These are phyloP conservation scores for Heterobasidion annosum DNA, from an alignment of 1,284 basidiomycete genomes.

Conservation along the genomic window DNA sequence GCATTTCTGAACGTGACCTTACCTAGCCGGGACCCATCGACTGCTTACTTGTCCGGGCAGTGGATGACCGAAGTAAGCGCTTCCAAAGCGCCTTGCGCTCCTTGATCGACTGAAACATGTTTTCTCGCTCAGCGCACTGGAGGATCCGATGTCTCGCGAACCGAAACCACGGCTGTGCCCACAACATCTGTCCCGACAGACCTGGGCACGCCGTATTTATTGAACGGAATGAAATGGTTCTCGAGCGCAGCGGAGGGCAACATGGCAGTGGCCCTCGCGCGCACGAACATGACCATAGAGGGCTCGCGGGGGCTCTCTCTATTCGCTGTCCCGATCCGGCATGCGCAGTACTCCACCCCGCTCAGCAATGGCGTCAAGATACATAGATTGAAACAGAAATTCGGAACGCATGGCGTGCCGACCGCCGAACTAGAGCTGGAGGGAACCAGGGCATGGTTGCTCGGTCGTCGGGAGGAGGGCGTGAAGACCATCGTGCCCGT, in stretches of 20 bases:
- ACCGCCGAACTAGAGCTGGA: conserved; percentile 71
- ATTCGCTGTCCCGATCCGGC: conserved; percentile 59
- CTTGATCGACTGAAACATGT: not conserved
- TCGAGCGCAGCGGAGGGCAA: conserved; percentile 76
- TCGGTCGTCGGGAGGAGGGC: conserved; percentile 57
- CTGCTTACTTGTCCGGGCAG: conserved; percentile 69
- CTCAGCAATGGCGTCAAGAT: conserved; percentile 76
- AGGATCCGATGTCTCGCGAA: conserved; percentile 70
- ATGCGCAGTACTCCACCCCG: conserved; percentile 38
- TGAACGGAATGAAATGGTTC: conserved; percentile 80
- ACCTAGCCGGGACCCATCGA: conserved; percentile 47
- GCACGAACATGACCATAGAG: conserved; percentile 42
- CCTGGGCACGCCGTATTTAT: conserved; percentile 40
- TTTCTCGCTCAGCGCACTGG: conserved; percentile 70
- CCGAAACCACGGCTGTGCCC: conserved; percentile 55
- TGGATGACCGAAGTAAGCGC: conserved; percentile 71
- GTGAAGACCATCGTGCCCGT: conserved; percentile 63
- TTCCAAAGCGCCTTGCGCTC: no score
- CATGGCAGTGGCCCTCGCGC: conserved; percentile 62
- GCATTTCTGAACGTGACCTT: conserved; percentile 1
- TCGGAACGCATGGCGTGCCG: conserved; percentile 69
- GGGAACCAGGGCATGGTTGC: conserved; percentile 52
- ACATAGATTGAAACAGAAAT: conserved; percentile 67
- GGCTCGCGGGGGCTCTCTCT: conserved; percentile 63
- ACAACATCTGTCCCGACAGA: conserved; percentile 18